phyloP scores from a whole-genome alignment of 768 basidiomycete genomes.

The Phaeotremella skinneri region DNA sequence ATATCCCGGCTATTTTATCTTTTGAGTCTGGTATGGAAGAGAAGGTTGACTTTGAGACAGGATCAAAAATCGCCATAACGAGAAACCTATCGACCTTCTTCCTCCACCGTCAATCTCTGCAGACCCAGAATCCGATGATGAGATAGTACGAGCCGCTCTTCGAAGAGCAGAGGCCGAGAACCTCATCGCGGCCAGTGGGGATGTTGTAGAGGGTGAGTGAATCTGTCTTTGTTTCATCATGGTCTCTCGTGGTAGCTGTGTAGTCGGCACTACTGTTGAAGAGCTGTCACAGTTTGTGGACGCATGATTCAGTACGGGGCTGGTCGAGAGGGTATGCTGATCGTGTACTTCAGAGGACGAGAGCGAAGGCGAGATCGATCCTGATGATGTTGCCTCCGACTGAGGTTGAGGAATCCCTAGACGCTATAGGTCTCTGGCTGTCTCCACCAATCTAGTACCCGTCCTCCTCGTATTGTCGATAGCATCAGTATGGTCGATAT shows the following conservation, averaged over 20 bases:
- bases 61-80: conserved; percentile 69
- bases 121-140: conserved; percentile 54
- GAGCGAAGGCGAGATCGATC: conserved; percentile 15
- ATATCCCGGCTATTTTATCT: no score
- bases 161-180: conserved; percentile 59
- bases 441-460: no score
- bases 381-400: conserved; percentile 17
- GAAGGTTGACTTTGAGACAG: conserved; percentile 54
- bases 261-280: background rate
- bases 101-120: conserved; percentile 36
- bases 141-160: conserved; percentile 58
- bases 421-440: background rate
- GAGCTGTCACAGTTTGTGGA: background rate
- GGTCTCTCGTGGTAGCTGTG: background rate
- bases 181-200: conserved; percentile 58
- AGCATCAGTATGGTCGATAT: no score
- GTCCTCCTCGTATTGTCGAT: no score
- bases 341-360: conserved; percentile 6
- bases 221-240: background rate
- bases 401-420: no score
- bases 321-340: no score
- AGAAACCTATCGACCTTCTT: conserved; percentile 61
- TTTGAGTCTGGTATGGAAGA: no score
- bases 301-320: no score
- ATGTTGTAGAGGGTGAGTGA: conserved; percentile 63